Base-by-base conservation (phyloP, 805 yeast genomes). In the Metschnikowia lachancei region DNA sequence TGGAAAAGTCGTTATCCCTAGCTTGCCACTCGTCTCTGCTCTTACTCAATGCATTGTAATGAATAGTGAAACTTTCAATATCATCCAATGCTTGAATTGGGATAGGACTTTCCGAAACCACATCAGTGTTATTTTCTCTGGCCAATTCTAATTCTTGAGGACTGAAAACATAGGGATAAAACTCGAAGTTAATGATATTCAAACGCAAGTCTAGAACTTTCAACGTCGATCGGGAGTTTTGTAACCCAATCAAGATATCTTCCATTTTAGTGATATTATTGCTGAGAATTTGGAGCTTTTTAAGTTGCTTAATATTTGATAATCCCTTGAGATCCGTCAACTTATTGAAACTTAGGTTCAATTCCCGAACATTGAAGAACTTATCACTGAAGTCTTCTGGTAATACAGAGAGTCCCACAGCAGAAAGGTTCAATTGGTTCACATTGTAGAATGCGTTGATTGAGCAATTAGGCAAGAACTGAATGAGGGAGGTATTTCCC, bases 111-210 rank as follows among this genome's bases (percentile, higher is more conserved):
- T 28, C 50, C 6, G 30, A 11, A 10, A 20, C 12, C 11, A 22
- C 8, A 20, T 30, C 40, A 3, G 28, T 32, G n/a, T 52, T 45
- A 22, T 51, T 34, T 13, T 45, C 37, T 24, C 50, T 37, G 8
- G 51, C 51, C 28, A 54, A 55, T 20, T 63, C 71, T 4, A 43
- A 42, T 41, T 72, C 80, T 8, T 67, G 67, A 4, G 77, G 76
- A 50, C 72, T 74, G 59, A 79, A 78, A 1, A 79, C 79, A 53
- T 70, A 77, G 0, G 84, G 81, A 56, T 79, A 78, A 40, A 75
- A 64, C 10, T 69, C 73, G 36, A 65, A 60, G 35, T 73, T 77
- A 22, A 77, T 49, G 13, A 80, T 76, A 51, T 79, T 79, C 45
- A 78, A 70, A 31, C 83, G 63, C 39, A 77, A 46, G 56, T 79